Evolutionary conservation across 805 yeast genomes (phyloP).

Genomic region (Starmera quercuum): DNA sequence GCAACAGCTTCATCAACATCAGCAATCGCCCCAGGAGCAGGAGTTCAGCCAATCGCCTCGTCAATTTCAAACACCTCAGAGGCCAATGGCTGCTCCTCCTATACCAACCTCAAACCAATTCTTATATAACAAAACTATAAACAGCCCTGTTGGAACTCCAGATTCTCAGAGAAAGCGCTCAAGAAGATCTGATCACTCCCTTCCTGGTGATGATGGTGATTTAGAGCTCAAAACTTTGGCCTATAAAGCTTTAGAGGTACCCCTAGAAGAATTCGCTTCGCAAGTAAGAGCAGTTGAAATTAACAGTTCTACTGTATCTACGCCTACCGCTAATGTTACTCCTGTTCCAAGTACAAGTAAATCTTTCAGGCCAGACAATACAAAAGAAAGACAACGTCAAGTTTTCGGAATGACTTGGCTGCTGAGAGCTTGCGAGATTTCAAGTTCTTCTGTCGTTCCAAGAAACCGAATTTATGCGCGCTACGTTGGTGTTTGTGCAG

Average conservation of each 20-base stretch:
- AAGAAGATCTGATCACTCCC: conserved; percentile 19
- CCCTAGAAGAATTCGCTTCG: conserved; percentile 36
- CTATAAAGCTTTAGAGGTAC: conserved; percentile 15
- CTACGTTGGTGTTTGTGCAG: conserved; percentile 51
- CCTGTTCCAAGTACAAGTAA: conserved; percentile 20
- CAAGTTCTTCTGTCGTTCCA: conserved; percentile 48
- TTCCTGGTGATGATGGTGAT: conserved; percentile 27
- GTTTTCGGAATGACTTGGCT: conserved; percentile 80
- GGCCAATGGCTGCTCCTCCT: conserved; percentile 9
- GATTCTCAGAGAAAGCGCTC: conserved; percentile 17
- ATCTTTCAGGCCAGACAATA: conserved; percentile 22
- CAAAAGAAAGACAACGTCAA: conserved; percentile 58
- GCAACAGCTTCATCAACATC: conserved; percentile 6
- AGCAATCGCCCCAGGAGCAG: conserved; percentile 1
- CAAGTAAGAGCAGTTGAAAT: conserved; percentile 36
- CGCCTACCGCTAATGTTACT: conserved; percentile 19
- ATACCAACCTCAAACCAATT: too few species aligned
- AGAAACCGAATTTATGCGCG: conserved; percentile 62
- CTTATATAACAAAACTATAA: too few species aligned
- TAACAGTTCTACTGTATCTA: conserved; percentile 3
- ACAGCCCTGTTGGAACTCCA: conserved; percentile 8
- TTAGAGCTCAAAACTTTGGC: conserved; percentile 30
- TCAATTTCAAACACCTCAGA: conserved; percentile 19
- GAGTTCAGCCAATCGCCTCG: background rate
- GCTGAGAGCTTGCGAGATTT: conserved; percentile 49